These are phyloP conservation scores for Arabidopsis hybrid DNA, from an alignment of 441 rosid species.

Conservation along the genomic window DNA sequence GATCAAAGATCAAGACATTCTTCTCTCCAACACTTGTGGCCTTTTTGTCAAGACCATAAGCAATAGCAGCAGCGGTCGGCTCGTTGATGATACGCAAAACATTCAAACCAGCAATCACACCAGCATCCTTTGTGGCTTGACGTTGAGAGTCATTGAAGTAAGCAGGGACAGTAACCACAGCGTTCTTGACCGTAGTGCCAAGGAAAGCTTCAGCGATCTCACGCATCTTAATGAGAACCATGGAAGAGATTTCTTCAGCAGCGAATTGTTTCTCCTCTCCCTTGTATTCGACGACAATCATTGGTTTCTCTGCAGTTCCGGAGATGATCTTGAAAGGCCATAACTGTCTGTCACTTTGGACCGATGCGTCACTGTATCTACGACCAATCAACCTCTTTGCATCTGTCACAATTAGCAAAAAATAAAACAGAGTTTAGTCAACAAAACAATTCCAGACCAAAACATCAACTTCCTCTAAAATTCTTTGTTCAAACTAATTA, in stretches of 20 bases:
- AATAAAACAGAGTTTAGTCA: neutral
- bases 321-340: slow-evolving; percentile 64
- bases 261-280: slow-evolving; percentile 63
- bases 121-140: slow-evolving; percentile 69
- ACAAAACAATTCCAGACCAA: neutral
- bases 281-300: slow-evolving; percentile 57
- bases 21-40: slow-evolving; percentile 65
- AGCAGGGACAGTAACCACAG: slow-evolving; percentile 68
- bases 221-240: slow-evolving; percentile 71
- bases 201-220: slow-evolving; percentile 70
- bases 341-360: slow-evolving; percentile 56
- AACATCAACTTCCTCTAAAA: neutral
- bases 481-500: neutral
- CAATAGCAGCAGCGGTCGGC: slow-evolving; percentile 70
- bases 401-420: slow-evolving; percentile 45
- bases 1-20: slow-evolving; percentile 65
- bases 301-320: slow-evolving; percentile 61
- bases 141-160: slow-evolving; percentile 72
- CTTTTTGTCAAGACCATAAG: slow-evolving; percentile 69
- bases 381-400: slow-evolving; percentile 87
- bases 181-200: slow-evolving; percentile 59
- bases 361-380: slow-evolving; percentile 62
- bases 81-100: slow-evolving; percentile 66
- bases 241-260: slow-evolving; percentile 70
- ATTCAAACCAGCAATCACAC: slow-evolving; percentile 66